Base-by-base conservation (phyloP, 169 alveolate genomes). In the Haemoproteus tartakovskyi region DNA sequence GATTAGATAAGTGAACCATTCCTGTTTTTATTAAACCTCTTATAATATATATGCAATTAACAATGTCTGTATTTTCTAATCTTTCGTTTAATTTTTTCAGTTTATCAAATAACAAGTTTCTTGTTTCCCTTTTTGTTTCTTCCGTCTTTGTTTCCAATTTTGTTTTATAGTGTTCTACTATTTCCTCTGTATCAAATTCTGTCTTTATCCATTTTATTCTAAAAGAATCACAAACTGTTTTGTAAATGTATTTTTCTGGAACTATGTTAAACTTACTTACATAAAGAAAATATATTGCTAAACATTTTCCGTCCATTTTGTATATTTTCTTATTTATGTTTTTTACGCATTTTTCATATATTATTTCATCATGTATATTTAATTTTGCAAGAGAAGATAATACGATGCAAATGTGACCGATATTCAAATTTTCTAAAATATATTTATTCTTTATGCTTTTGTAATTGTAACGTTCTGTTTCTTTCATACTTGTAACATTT, bases 21-120 rank as follows among this genome's bases (percentile, higher is more conserved):
- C n/a, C 67, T 3, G 41, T 70, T 27, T 70, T 70, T 24, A 70
- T 70, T 11, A 70, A 12, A 9, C 78, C 24, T 16, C 84, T 70
- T 6, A 70, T 37, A 4, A 70, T 70, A 18, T 70, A 70, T n/a
- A 70, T 57, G 4, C 48, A 30, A 24, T 70, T 70, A 21, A 70
- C 56, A 1, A 70, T 16, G 40, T 70, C 84, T 1, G 41, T 38
- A 16, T 70, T 56, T 19, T 43, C 51, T 19, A 70, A 6, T 11
- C 38, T n/a, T n/a, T n/a, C n/a, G n/a, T n/a, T n/a, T n/a, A n/a
- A n/a, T n/a, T n/a, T n/a, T n/a, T n/a, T n/a, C n/a, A n/a, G n/a
- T n/a, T n/a, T n/a, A n/a, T n/a, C n/a, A n/a, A n/a, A n/a, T n/a
- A n/a, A n/a, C n/a, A n/a, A n/a, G n/a, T n/a, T n/a, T n/a, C n/a